Evolutionary conservation across 2,329 filamentous ascomycete species (phyloP).

Genomic region (Aureobasidium sp.): DNA sequence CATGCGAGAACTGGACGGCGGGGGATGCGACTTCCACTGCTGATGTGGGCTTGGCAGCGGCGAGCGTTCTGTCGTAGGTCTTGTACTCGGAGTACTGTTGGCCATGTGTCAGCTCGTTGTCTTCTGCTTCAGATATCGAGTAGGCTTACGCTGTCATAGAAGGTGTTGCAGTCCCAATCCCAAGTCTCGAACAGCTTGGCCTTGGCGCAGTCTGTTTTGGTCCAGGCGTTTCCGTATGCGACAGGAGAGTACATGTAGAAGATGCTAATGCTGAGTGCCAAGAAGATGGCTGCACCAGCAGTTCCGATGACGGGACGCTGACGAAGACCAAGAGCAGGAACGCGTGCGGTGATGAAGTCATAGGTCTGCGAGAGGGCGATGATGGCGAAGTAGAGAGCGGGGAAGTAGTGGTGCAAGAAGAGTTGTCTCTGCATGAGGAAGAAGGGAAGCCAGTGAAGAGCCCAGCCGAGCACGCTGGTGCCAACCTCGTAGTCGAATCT

Average conservation of each 20-base stretch:
- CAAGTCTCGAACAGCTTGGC: constrained; percentile 83
- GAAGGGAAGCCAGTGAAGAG: constrained; percentile 98
- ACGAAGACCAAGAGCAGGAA: constrained; percentile 60
- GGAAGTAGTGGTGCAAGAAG: constrained; percentile 98
- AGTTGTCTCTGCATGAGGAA: constrained; percentile 97
- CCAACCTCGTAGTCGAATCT: constrained; percentile 97
- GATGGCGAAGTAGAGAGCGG: constrained; percentile 90
- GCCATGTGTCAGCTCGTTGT: neutral
- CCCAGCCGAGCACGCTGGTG: constrained; percentile 84
- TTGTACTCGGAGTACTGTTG: constrained; percentile 24
- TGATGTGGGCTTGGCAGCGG: constrained; percentile 22
- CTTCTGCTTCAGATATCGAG: neutral
- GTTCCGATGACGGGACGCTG: constrained; percentile 68
- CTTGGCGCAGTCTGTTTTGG: constrained; percentile 73
- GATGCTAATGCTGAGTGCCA: constrained; percentile 64
- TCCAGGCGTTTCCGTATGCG: constrained; percentile 92
- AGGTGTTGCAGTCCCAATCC: constrained; percentile 98
- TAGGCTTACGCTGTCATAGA: constrained; percentile 72
- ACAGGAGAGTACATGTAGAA: constrained; percentile 85
- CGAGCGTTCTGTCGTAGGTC: neutral
- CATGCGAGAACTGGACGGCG: constrained; percentile 30
- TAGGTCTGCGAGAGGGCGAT: constrained; percentile 82
- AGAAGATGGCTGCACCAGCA: constrained; percentile 63
- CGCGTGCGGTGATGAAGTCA: constrained; percentile 73
- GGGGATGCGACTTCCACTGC: constrained; percentile 27